A percentile compares a stretch with the other conserved stretches of the same genome.
These are phyloP conservation scores for Eremochloa ophiuroides DNA, from an alignment of 176 grass and related monocot species.

Conservation along the genomic window DNA sequence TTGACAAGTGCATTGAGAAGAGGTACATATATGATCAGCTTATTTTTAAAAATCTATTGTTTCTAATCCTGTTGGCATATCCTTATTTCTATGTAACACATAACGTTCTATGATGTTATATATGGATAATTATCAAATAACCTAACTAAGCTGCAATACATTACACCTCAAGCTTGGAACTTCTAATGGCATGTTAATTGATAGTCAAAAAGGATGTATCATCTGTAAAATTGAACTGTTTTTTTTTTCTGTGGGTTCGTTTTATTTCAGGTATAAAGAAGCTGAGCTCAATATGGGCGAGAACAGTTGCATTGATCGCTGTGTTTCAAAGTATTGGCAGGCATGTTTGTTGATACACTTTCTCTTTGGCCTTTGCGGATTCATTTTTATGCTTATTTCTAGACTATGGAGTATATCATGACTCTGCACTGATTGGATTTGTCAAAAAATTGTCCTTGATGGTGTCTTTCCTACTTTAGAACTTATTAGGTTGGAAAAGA, in stretches of 20 bases:
- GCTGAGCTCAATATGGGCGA: constrained; percentile 97
- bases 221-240: neutral
- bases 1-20: constrained; percentile 88
- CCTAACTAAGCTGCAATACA: neutral
- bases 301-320: constrained; percentile 98
- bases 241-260: neutral
- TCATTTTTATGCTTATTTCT: neutral
- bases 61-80: neutral
- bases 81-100: neutral
- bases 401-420: neutral
- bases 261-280: constrained; percentile 84
- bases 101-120: neutral
- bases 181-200: constrained; percentile 2
- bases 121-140: neutral
- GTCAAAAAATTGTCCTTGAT: neutral
- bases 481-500: neutral
- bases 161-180: neutral
- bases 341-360: constrained; percentile 29
- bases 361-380: neutral
- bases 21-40: constrained; percentile 40
- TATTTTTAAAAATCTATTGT: neutral
- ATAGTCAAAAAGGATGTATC: neutral
- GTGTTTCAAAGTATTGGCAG: constrained; percentile 98
- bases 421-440: neutral
- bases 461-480: neutral